These are phyloP conservation scores for Akanthomyces uredinophilus DNA, from an alignment of 2,329 filamentous ascomycete species.

Conservation along the genomic window DNA sequence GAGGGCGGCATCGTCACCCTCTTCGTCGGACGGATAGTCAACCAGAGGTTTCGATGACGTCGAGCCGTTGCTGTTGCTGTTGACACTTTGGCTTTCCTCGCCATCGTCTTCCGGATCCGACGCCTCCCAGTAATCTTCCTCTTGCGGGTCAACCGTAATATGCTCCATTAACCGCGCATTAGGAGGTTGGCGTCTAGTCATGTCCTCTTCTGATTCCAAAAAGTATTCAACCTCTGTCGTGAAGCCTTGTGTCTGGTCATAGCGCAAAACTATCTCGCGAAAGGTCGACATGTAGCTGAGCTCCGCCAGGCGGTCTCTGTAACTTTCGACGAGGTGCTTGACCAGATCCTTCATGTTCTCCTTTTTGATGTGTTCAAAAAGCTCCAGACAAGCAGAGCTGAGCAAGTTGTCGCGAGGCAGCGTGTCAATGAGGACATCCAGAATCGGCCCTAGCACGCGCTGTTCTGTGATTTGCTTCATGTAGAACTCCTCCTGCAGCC, in stretches of 20 bases:
- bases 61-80: constrained; percentile 62
- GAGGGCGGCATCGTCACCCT: constrained; percentile 41
- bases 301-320: constrained; percentile 67
- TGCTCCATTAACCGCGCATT: constrained; percentile 67
- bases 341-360: constrained; percentile 78
- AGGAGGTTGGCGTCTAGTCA: constrained; percentile 37
- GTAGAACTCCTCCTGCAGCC: constrained; percentile 87
- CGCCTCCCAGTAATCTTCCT: constrained; percentile 91
- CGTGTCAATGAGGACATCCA: constrained; percentile 77
- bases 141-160: constrained; percentile 64
- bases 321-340: constrained; percentile 77
- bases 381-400: constrained; percentile 87
- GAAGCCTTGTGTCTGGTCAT: constrained; percentile 72
- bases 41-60: constrained; percentile 71
- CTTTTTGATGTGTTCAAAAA: constrained; percentile 86
- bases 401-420: constrained; percentile 90
- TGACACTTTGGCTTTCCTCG: constrained; percentile 32
- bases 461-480: constrained; percentile 78
- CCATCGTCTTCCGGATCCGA: constrained; percentile 82
- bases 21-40: constrained; percentile 89
- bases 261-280: constrained; percentile 65
- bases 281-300: constrained; percentile 87
- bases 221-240: constrained; percentile 62
- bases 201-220: constrained; percentile 62
- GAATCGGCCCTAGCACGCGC: constrained; percentile 74